These are phyloP conservation scores for Ceratocystis eucalypticola DNA, from an alignment of 2,329 filamentous ascomycete genomes.

Conservation along the genomic window DNA sequence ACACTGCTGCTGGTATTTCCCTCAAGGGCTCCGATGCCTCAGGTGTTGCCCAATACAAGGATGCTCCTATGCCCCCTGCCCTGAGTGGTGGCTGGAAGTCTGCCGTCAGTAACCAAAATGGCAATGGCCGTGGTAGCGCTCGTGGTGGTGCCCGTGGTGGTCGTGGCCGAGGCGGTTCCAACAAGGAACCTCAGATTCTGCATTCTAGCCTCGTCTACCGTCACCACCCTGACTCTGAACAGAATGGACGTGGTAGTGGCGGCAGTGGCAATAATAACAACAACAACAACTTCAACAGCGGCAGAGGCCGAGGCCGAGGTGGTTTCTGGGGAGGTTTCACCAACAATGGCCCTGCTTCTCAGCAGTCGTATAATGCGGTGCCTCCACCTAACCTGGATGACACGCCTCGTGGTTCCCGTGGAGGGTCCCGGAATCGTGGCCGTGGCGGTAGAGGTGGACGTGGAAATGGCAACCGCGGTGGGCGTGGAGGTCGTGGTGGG, in stretches of 20 bases:
- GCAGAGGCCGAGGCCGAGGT: constrained; percentile 24
- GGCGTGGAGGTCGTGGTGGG: constrained; percentile 26
- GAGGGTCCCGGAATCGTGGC: constrained; percentile 24
- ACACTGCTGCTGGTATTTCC: neutral
- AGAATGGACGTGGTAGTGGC: constrained; percentile 22
- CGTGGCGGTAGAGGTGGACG: constrained; percentile 25
- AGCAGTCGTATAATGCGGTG: constrained; percentile 37
- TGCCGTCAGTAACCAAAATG: constrained; percentile 9
- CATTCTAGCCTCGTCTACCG: constrained; percentile 19
- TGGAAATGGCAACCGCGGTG: constrained; percentile 29
- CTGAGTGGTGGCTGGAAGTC: constrained; percentile 43
- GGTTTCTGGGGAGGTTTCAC: constrained; percentile 19
- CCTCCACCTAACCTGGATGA: constrained; percentile 46
- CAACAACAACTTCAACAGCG: constrained; percentile 21
- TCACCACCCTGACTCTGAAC: constrained; percentile 16
- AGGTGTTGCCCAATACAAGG: constrained; percentile 48
- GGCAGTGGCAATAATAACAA: constrained; percentile 18
- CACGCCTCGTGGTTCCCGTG: constrained; percentile 28
- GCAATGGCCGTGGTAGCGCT: constrained; percentile 20
- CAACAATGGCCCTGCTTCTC: neutral
- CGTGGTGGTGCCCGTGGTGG: constrained; percentile 23
- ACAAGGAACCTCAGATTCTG: constrained; percentile 22
- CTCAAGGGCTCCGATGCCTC: constrained; percentile 35
- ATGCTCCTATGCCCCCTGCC: constrained; percentile 41
- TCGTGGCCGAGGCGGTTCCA: constrained; percentile 11